phyloP scores from a whole-genome alignment of 78 protist genomes.

The Dictyostelium intermedium region DNA sequence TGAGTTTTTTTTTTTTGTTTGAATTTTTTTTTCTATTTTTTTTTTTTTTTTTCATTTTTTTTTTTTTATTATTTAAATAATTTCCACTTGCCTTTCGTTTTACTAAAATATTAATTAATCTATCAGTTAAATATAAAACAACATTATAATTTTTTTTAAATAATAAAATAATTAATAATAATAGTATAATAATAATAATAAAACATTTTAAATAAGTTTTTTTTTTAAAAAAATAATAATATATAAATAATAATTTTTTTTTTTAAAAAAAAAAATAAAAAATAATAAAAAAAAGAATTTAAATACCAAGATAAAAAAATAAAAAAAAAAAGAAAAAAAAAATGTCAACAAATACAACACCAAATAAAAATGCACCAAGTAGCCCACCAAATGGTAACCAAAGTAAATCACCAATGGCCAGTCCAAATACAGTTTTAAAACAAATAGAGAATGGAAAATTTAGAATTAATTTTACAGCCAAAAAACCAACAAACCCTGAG shows the following conservation, averaged over 20 bases:
- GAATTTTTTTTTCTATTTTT: background rate
- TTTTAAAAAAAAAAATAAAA: background rate
- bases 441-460: constrained; percentile 14
- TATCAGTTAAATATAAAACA: background rate
- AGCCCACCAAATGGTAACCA: background rate
- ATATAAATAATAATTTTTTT: no score
- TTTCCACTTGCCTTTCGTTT: background rate
- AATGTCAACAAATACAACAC: background rate
- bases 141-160: background rate
- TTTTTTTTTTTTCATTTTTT: background rate
- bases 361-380: background rate
- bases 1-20: background rate
- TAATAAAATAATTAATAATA: background rate
- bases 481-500: background rate
- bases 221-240: no score
- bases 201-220: no score
- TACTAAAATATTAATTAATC: background rate
- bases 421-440: background rate
- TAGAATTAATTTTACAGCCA: background rate
- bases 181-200: background rate
- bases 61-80: background rate
- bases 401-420: background rate
- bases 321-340: background rate
- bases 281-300: background rate
- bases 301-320: background rate